These are phyloP conservation scores for Elongisporangium prolatum DNA, from an alignment of 352 stramenopile genomes.

Conservation along the genomic window DNA sequence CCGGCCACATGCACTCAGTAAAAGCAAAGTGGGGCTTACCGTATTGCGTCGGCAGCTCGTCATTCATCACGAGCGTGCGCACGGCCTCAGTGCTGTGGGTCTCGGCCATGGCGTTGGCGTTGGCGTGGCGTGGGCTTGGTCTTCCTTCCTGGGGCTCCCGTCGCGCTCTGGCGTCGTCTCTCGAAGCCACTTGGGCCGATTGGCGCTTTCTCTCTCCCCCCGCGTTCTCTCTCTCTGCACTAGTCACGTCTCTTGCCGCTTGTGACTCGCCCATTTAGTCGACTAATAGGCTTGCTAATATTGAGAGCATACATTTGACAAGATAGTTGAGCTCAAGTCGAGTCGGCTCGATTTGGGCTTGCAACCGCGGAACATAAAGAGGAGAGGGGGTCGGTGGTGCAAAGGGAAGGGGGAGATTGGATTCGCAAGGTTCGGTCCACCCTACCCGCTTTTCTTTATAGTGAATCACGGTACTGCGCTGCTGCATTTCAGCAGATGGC, in stretches of 20 bases:
- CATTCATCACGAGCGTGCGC: conserved; percentile 55
- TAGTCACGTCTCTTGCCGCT: background rate
- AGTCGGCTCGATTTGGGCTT: background rate
- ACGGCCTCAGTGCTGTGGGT: conserved; percentile 20
- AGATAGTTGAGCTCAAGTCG: background rate
- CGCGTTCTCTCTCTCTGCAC: background rate
- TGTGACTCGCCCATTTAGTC: background rate
- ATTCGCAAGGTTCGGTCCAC: background rate
- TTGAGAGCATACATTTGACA: background rate
- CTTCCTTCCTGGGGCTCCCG: background rate
- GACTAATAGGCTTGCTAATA: background rate
- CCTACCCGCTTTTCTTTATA: background rate
- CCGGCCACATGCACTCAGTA: background rate
- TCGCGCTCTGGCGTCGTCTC: background rate
- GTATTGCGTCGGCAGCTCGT: conserved; percentile 19
- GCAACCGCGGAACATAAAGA: no score
- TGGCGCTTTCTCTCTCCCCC: background rate
- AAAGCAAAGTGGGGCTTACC: conserved; percentile 15
- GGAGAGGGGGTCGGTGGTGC: background rate
- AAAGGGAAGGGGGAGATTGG: background rate
- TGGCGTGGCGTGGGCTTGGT: conserved; percentile 1
- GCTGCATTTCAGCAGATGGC: background rate
- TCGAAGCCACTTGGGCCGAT: background rate
- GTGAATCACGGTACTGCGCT: background rate
- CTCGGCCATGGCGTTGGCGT: conserved; percentile 20